Base-by-base conservation (phyloP, 148 eudicot species). In the Camellia sinensis region DNA sequence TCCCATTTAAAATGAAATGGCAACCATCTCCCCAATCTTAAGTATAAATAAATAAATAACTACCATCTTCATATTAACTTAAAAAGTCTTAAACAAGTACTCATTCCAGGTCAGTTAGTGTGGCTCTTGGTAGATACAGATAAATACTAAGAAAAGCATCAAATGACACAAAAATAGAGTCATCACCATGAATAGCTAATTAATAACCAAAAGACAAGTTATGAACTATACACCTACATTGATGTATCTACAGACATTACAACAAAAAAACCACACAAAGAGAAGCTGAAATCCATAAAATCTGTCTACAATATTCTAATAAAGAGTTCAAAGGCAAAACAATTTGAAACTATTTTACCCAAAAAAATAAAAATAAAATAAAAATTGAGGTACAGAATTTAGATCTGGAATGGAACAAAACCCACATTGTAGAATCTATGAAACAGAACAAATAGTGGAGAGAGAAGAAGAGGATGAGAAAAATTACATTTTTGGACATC, bases 401-500 rank as follows among this genome's bases (percentile, higher is more conserved):
- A 7, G 52, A 59, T 59, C 40, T 60, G 15, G 5, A 40, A 50
- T 15, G 77, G 6, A 43, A 74, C 48, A 41, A 60, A 17, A n/a
- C 12, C 1, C 8, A 59, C 3, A 59, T 43, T 74, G 22, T 5
- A 74, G 77, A 57, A 29, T 29, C 37, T 29, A 29, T 29, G 50
- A 74, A 74, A 8, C 41, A 21, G 29, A 15, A 3, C 48, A 57
- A 61, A 8, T 41, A 54, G 10, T 53, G 37, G 37, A 29, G 37
- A 29, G 37, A 29, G 37, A 29, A 29, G 1, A 29, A 29, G 37
- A 29, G 37, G 37, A 29, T 29, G 37, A 29, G 37, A 29, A 29
- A 29, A 29, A 29, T 43, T 59, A 74, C 78, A 17, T 2, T 59
- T 61, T n/a, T 74, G 78, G 3, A 94, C 69, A 54, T 96, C 98